phyloP scores from a whole-genome alignment of 2,329 filamentous ascomycete species.

The Sporothrix globosa region DNA sequence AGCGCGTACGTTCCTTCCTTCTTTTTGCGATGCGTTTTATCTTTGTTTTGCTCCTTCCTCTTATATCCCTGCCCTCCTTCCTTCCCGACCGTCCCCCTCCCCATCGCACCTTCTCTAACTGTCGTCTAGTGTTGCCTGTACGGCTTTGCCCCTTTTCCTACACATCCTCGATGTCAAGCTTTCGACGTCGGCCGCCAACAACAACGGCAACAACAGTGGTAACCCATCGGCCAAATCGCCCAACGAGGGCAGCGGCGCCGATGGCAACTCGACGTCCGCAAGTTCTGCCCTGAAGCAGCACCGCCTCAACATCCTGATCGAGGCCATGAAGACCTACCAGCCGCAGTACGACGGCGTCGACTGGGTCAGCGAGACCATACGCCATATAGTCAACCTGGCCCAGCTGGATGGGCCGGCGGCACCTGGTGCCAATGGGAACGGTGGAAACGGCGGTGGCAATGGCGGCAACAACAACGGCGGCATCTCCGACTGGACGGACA shows the following conservation, averaged over 20 bases:
- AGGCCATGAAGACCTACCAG: constrained; percentile 38
- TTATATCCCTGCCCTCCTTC: not conserved
- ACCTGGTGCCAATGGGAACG: not conserved
- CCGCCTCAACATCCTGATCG: constrained; percentile 39
- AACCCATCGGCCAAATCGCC: not conserved
- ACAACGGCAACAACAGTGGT: not conserved
- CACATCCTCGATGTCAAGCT: constrained; percentile 36
- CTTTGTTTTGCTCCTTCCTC: not conserved
- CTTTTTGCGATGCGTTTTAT: not conserved
- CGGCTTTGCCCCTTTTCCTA: constrained; percentile 35
- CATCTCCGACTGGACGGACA: constrained; percentile 35
- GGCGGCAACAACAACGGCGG: not conserved
- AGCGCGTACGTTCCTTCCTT: constrained; percentile 28
- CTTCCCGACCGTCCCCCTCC: not conserved
- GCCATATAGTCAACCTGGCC: constrained; percentile 35
- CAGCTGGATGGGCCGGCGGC: constrained; percentile 33
- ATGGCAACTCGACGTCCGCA: constrained; percentile 29
- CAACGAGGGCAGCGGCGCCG: not conserved
- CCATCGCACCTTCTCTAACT: not conserved
- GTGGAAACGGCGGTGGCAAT: not conserved
- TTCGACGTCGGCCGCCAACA: constrained; percentile 18
- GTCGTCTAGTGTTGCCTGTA: constrained; percentile 31
- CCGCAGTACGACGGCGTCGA: constrained; percentile 37
- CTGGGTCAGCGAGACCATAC: constrained; percentile 36
- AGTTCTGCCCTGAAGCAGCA: constrained; percentile 49